Evolutionary conservation across 371 early-diverging fungal species (phyloP), one percentile per base, ranked within the genome.

Genomic region (Rhizopus sp.): DNA sequence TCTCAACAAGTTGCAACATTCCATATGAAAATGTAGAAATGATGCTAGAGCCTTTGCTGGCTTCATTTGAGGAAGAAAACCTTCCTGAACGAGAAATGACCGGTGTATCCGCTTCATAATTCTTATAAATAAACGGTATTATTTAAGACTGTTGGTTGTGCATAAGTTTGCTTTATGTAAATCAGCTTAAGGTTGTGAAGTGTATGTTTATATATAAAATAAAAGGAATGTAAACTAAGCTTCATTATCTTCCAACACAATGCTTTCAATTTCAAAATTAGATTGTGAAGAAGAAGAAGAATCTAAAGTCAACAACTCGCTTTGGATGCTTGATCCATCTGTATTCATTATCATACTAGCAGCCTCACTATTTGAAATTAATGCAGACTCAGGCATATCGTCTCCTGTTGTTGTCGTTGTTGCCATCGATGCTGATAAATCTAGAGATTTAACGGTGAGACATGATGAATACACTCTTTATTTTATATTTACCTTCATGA

Each of bases 1-100:
- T 80, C 30, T 72, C 75, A 23, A 64, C 71, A n/a, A 69, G 77
- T 31, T 80, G 80, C 51, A 74, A 73, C 41, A 75, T 80, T 2
- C 62, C 68, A 3, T 76, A 77, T 56, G 80, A 80, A 48, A 72
- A 72, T 54, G 80, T 80, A 3, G 80, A 80, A 52, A 34, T 59
- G 13, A 70, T 80, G 73, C 56, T 80, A n/a, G 47, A 45, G 7
- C 75, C 75, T 29, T 52, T 75, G 10, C 29, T 72, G 34, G 75
- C 57, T 15, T 64, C 70, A 0, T 70, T 70, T 55, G 63, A 66
- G 30, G 58, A 58, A 29, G 60, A 34, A 10, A 62, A 47, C 32
- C 23, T 23, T 23, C 23, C 23, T 23, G 32, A 35, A 7, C 35
- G 23, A 23, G 38, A 37, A 37, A 37, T 37, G 38, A 37, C 7